Percentiles rank a stretch among this genome's conserved stretches.
phyloP scores from a whole-genome alignment of 108 stramenopile genomes.

The Mayamaea pseudoterrestris region DNA sequence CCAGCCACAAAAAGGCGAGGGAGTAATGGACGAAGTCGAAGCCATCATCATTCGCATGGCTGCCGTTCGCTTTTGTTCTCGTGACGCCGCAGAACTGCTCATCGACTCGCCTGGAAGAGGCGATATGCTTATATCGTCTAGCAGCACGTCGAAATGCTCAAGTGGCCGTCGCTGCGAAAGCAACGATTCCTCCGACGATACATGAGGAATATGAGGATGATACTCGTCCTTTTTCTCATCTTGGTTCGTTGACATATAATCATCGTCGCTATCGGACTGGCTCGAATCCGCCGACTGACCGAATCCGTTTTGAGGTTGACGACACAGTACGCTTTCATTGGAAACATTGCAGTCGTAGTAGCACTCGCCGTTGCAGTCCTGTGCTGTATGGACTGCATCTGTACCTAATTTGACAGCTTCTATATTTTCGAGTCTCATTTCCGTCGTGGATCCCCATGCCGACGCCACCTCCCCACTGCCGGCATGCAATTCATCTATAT shows the following conservation, averaged over 20 bases:
- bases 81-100: not conserved
- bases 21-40: slow-evolving; percentile 29
- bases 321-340: not conserved
- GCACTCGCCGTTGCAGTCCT: too few species aligned
- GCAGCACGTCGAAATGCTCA: not conserved
- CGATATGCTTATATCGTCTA: too few species aligned
- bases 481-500: not conserved
- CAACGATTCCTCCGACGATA: slow-evolving; percentile 1
- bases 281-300: too few species aligned
- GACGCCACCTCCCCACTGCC: not conserved
- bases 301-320: not conserved
- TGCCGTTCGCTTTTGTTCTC: not conserved
- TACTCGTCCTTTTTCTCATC: slow-evolving; percentile 20
- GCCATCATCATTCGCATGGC: slow-evolving; percentile 7
- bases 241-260: too few species aligned
- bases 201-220: not conserved
- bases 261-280: too few species aligned
- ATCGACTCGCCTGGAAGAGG: not conserved
- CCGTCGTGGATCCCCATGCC: not conserved
- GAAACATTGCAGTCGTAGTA: too few species aligned
- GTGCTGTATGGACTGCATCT: too few species aligned
- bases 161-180: not conserved
- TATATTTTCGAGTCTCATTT: not conserved
- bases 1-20: slow-evolving; percentile 66
- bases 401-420: too few species aligned